Base-by-base conservation (phyloP, 495 filamentous ascomycete genomes). In the Annulohypoxylon stygium region DNA sequence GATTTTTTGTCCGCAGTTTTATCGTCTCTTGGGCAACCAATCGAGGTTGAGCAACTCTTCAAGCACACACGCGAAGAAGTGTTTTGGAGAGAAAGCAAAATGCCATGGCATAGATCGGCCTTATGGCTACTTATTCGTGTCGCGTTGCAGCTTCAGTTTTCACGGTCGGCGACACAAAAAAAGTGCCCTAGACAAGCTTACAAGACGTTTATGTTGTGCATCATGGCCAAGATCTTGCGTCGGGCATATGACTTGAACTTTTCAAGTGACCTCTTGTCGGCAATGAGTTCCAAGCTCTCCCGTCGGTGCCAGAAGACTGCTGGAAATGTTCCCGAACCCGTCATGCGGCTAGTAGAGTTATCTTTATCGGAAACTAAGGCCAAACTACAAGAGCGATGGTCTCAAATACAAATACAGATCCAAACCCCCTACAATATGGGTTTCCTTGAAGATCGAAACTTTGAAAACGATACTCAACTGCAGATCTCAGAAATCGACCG, bases 1-100 rank as follows among this genome's bases (percentile, higher is more conserved):
- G 85, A 88, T 34, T 76, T 90, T 54, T 73, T 93, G 6, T 80
- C 80, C 2, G 80, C 81, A 0, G 73, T 88, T 30, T 65, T 93
- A 6, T 69, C 74, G 3, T 84, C 83, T 4, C 51, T 85, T 1
- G 88, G 87, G 2, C n/a, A 41, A 0, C 67, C 67, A 5, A 54
- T 76, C 0, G 61, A 78, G 0, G 75, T 79, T 0, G 4, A 55
- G 4, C 78, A 81, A 1, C 80, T 91, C 5, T 55, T 66, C n/a
- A 93, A 92, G 72, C 82, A 85, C 55, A 91, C 87, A 14, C 83
- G 88, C 9, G 89, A 93, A 60, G 88, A 91, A n/a, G n/a, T n/a
- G n/a, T n/a, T n/a, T n/a, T n/a, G n/a, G n/a, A n/a, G n/a, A n/a
- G n/a, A n/a, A n/a, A n/a, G n/a, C n/a, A n/a, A n/a, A n/a, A n/a